These are phyloP conservation scores for Metschnikowia santaceciliae DNA, from an alignment of 805 yeast species.

Conservation along the genomic window DNA sequence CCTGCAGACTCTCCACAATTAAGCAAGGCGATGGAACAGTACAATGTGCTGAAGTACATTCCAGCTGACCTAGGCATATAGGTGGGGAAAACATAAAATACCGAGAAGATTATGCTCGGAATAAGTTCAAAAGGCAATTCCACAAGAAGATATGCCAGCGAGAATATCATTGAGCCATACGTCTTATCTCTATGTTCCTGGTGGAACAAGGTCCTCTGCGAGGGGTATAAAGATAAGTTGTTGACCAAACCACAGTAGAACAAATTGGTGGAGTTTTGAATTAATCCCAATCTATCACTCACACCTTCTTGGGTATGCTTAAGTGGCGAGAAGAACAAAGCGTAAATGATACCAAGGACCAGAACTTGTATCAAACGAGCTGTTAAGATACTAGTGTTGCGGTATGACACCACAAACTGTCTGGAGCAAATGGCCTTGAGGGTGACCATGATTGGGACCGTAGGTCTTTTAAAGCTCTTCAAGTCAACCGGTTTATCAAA, in stretches of 20 bases:
- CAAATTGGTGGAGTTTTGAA: slow-evolving; percentile 68
- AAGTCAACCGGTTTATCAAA: slow-evolving; percentile 17
- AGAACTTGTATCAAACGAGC: slow-evolving; percentile 64
- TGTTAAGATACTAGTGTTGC: slow-evolving; percentile 51
- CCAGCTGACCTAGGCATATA: slow-evolving; percentile 69
- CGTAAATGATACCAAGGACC: slow-evolving; percentile 59
- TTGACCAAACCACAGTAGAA: slow-evolving; percentile 79
- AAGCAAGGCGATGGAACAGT: slow-evolving; percentile 49
- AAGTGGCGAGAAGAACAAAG: slow-evolving; percentile 56
- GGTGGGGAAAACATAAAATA: slow-evolving; percentile 61
- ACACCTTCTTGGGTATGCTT: slow-evolving; percentile 45
- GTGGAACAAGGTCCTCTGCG: slow-evolving; percentile 69
- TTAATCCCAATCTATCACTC: slow-evolving; percentile 65
- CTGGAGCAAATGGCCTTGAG: slow-evolving; percentile 30
- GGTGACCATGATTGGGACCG: slow-evolving; percentile 22
- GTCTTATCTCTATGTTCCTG: slow-evolving; percentile 74
- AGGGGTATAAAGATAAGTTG: slow-evolving; percentile 71
- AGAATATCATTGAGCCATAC: slow-evolving; percentile 63
- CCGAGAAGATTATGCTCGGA: slow-evolving; percentile 55
- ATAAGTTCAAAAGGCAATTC: slow-evolving; percentile 69
- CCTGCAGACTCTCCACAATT: slow-evolving; percentile 86
- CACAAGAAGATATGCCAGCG: slow-evolving; percentile 51
- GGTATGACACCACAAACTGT: slow-evolving; percentile 30
- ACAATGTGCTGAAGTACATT: slow-evolving; percentile 63
- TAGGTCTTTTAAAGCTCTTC: slow-evolving; percentile 28